Evolutionary conservation across 345 rosid species (phyloP), one percentile per base, ranked within the genome.

Genomic region (Camelina neglecta): DNA sequence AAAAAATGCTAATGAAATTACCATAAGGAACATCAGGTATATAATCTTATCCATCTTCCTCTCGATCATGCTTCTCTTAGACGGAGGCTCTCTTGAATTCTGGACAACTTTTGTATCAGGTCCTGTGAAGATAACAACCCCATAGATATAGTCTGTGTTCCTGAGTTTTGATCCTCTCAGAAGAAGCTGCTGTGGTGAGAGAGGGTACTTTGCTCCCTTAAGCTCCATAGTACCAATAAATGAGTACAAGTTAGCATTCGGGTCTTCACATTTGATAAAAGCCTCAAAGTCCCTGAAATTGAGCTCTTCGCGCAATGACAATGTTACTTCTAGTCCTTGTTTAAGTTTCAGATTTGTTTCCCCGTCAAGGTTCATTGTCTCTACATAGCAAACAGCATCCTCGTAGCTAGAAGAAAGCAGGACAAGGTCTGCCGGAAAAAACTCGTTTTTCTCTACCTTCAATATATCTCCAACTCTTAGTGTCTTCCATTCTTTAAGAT

Each of bases 361-460:
- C 23, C 98, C 98, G 68, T 93, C 98, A 49, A 93, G 96, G 76
- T 93, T 93, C 94, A 87, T 93, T 68, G 98, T 94, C 85, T 92
- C 98, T 21, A 94, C 98, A 72, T 94, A 94, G 84, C 98, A 94
- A 63, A 85, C 75, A 55, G 88, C 90, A 72, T 94, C 98, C 6
- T 88, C 96, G 72, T 88, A 92, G 78, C 89, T 88, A 11, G 98
- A 94, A 0, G 97, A 89, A 62, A 94, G 90, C 83, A 94, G 77
- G 68, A 92, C 79, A 45, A 94, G 91, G 41, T 94, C 98, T 7
- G 96, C 90, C 0, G 98, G 98, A 61, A 93, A 93, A 83, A 88
- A 88, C 21, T 88, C 87, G 78, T 93, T 89, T 79, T 91, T 94
- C 80, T 85, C 86, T 60, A 94, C 88, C 86, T 85, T 91, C 73